These are phyloP conservation scores for Trametes maxima DNA, from an alignment of 768 basidiomycete species.

Conservation along the genomic window DNA sequence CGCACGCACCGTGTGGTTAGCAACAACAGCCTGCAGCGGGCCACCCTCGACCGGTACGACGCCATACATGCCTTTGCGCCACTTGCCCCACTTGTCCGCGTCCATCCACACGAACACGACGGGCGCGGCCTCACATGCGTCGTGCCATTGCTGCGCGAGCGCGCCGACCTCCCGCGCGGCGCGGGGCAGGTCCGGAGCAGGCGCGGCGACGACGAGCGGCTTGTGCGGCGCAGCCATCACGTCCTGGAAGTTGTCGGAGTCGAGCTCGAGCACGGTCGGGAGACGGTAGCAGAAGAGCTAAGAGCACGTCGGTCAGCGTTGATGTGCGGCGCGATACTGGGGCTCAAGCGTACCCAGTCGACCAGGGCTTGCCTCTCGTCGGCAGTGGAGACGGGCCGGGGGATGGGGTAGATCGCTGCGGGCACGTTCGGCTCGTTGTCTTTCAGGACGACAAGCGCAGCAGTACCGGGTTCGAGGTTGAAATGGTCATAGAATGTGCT, in stretches of 20 bases:
- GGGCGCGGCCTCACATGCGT: constrained; percentile 40
- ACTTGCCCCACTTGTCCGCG: constrained; percentile 76
- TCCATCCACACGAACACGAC: constrained; percentile 94
- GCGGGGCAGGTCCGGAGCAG: constrained; percentile 27
- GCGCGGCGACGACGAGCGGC: constrained; percentile 70
- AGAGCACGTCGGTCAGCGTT: neutral
- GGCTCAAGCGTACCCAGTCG: constrained; percentile 25
- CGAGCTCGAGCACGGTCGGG: constrained; percentile 74
- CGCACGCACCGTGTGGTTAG: constrained; percentile 76
- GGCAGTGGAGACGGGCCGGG: constrained; percentile 1
- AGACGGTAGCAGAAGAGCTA: constrained; percentile 55
- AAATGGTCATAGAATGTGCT: constrained; percentile 38
- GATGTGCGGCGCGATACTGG: neutral
- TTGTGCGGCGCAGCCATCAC: constrained; percentile 81
- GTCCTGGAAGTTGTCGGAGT: constrained; percentile 75
- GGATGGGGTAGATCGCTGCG: constrained; percentile 43
- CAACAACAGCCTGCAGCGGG: constrained; percentile 59
- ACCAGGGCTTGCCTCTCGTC: constrained; percentile 16
- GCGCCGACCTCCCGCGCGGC: constrained; percentile 54
- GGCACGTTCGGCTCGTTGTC: constrained; percentile 53
- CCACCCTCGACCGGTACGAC: constrained; percentile 38
- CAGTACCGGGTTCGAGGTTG: constrained; percentile 24
- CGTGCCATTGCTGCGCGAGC: constrained; percentile 56
- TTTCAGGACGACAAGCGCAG: constrained; percentile 67
- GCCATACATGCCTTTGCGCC: constrained; percentile 93